Conservation (phyloP, 1,284 basidiomycete genomes). For the Rhodotorula sp. region DNA sequence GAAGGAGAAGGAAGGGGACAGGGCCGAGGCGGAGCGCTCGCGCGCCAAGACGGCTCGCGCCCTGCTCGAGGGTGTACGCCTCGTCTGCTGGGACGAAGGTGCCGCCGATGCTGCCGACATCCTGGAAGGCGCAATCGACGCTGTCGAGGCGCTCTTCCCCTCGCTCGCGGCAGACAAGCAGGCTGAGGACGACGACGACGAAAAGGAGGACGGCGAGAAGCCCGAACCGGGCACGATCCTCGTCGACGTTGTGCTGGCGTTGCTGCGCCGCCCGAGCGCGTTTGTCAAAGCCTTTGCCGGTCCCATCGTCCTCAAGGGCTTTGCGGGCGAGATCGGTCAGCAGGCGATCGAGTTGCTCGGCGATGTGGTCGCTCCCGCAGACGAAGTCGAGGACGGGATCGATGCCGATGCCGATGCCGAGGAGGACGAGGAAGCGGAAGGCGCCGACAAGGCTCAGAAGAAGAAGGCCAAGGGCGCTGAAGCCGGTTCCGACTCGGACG, state of each 20-base stretch:
- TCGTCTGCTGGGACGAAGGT: conserved; percentile 66
- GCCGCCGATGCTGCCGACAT: conserved; percentile 59
- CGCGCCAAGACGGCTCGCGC: conserved; percentile 30
- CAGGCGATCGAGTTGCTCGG: conserved; percentile 76
- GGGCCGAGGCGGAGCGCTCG: conserved; percentile 14
- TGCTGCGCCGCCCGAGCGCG: conserved; percentile 78
- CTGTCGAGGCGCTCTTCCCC: conserved; percentile 43
- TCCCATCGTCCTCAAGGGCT: conserved; percentile 68
- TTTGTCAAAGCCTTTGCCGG: conserved; percentile 79
- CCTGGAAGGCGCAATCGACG: conserved; percentile 59
- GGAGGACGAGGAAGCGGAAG: conserved; percentile 49
- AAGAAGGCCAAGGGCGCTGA: conserved; percentile 48
- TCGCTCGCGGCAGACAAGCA: conserved; percentile 46
- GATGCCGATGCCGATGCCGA: conserved; percentile 52
- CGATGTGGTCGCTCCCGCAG: conserved; percentile 37
- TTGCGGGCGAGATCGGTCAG: conserved; percentile 67
- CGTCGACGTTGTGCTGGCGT: conserved; percentile 82
- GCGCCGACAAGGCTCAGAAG: conserved; percentile 38
- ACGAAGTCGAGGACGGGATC: conserved; percentile 50
- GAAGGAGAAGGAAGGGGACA: conserved; percentile 1
- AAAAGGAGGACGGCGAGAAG: conserved; percentile 49
- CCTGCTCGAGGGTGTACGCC: conserved; percentile 54
- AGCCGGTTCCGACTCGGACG: conserved; percentile 52
- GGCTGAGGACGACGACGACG: conserved; percentile 45
- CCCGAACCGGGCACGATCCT: conserved; percentile 73